Evolutionary conservation across 768 basidiomycete genomes (phyloP).

Genomic region (Macrolepiota dolichaula): DNA sequence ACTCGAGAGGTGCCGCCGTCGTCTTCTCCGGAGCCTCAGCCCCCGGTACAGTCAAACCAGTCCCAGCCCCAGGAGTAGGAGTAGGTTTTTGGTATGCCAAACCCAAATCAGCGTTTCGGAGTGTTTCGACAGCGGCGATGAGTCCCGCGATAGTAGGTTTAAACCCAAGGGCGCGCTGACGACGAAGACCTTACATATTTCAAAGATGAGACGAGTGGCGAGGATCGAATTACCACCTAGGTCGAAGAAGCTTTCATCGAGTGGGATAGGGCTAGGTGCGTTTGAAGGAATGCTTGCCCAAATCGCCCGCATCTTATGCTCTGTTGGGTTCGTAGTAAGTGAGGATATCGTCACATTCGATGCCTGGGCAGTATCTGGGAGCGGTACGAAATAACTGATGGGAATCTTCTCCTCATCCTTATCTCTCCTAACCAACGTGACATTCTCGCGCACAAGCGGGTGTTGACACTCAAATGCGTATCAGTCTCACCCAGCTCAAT

Average conservation of each 20-base stretch:
- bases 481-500: conserved; percentile 99
- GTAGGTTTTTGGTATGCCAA: conserved; percentile 26
- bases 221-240: conserved; percentile 98
- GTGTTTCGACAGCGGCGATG: conserved; percentile 67
- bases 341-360: conserved; percentile 39
- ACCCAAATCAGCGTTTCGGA: conserved; percentile 81
- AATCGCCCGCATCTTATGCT: conserved; percentile 77
- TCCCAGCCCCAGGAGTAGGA: background rate
- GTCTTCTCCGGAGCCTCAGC: conserved; percentile 16
- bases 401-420: conserved; percentile 99
- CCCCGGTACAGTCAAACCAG: conserved; percentile 1
- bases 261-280: conserved; percentile 70
- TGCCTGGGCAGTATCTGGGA: conserved; percentile 90
- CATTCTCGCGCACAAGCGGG: conserved; percentile 93
- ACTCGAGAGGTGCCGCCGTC: conserved; percentile 47
- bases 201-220: conserved; percentile 95
- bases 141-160: conserved; percentile 80
- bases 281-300: conserved; percentile 83
- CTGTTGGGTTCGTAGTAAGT: conserved; percentile 55
- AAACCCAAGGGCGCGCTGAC: conserved; percentile 88
- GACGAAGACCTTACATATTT: conserved; percentile 89
- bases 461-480: conserved; percentile 92
- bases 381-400: conserved; percentile 94
- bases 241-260: conserved; percentile 97
- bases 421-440: conserved; percentile 93